Evolutionary conservation across 176 grass and related monocot species (phyloP), one percentile per base, ranked within the genome.

Genomic region (Oryza rufipogon): DNA sequence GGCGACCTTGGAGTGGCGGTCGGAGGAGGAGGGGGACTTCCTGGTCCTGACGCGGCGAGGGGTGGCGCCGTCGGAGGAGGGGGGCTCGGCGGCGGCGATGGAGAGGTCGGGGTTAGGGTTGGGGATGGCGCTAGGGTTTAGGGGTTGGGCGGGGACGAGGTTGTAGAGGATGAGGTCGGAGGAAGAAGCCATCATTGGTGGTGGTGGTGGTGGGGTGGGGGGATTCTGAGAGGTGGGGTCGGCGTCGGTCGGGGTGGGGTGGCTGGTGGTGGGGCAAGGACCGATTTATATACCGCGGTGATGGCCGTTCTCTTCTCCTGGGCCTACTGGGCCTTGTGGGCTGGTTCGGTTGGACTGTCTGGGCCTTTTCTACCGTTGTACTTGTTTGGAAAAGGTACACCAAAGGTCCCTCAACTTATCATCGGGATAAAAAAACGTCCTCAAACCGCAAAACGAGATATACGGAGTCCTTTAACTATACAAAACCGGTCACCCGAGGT

Each of bases 1-100:
- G 10, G 66, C 87, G 11, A 94, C 95, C 83, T 97, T 94, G 17
- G 89, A 66, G 78, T 92, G 92, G 38, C 90, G 92, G 70, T 92
- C 95, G 20, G 75, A 68, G 6, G 85, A 52, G 1, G 66, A 74
- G 39, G 22, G 80, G 70, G 47, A 4, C 54, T 58, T 58, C 54
- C 19, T 20, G 2, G 11, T 30, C 14, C 73, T 10, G 4, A 17
- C 66, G 61, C 42, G 38, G n/a, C 47, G 23, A 12, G 68, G 5
- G 46, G 54, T n/a, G 1, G 54, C 5, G 1, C 3, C 51, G 5
- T 17, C 51, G 54, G 49, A 51, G 48, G 49, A 2, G 7, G 14
- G 14, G 11, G 1, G 79, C 16, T 7, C 48, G 13, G 45, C 48
- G 85, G 10, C 17, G 45, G n/a, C 13, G 19, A 71, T 75, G 80